A percentile compares a stretch with the other conserved stretches of the same genome.
Conservation (phyloP, 306 rosid genomes). For the Vicia sativa region DNA sequence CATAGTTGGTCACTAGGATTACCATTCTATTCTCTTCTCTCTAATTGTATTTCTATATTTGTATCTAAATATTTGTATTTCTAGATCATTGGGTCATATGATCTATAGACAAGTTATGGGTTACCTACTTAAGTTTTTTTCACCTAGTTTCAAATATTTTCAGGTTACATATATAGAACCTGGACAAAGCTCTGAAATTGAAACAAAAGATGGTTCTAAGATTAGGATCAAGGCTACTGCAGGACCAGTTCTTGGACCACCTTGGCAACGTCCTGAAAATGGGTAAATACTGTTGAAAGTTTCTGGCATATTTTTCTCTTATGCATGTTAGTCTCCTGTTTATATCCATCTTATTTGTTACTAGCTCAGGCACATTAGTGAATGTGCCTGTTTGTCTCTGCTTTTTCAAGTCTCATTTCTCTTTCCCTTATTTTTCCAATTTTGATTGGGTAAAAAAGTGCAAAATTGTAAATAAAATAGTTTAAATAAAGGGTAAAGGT, state of each 20-base stretch:
- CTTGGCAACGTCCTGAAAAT: conserved; percentile 97
- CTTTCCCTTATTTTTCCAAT: background rate
- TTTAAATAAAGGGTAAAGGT: background rate
- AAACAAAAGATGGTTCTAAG: conserved; percentile 63
- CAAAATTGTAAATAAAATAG: background rate
- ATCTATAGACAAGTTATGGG: conserved; percentile 25
- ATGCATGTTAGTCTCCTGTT: conserved; percentile 11
- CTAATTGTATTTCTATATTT: too few species aligned
- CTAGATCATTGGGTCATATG: conserved; percentile 13
- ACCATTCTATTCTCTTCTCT: too few species aligned
- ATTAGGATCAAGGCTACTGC: conserved; percentile 74
- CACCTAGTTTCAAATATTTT: conserved; percentile 32
- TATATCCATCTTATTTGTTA: conserved; percentile 6
- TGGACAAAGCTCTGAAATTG: conserved; percentile 78
- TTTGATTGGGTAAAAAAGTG: background rate
- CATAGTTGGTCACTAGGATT: too few species aligned
- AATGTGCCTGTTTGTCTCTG: background rate
- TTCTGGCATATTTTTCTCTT: conserved; percentile 23
- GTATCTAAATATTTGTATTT: too few species aligned
- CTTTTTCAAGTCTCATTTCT: background rate
- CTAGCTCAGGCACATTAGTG: background rate
- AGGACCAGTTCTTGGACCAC: conserved; percentile 97
- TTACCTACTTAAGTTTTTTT: conserved; percentile 8
- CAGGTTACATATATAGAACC: conserved; percentile 87
- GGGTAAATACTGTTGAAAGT: conserved; percentile 56